Conservation (phyloP, 1,139 yeast species). For the Debaryomycetaceae sp. region DNA sequence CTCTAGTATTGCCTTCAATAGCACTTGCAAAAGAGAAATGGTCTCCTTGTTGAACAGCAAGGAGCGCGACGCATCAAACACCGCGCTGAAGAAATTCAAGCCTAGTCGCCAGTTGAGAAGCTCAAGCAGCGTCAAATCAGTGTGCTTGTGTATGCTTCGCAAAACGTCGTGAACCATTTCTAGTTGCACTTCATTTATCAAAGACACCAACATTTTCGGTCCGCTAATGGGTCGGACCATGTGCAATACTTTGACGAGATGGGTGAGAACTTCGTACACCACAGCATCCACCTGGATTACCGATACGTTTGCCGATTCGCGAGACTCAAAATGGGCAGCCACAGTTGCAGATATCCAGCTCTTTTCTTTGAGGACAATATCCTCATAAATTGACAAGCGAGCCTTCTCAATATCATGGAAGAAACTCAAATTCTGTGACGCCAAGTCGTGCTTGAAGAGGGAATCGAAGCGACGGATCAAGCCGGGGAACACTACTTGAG, state of each 20-base stretch:
- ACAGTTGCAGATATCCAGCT: slow-evolving; percentile 21
- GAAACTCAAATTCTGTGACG: slow-evolving; percentile 28
- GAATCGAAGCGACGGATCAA: slow-evolving; percentile 24
- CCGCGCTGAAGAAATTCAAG: slow-evolving; percentile 28
- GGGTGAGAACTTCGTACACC: slow-evolving; percentile 28
- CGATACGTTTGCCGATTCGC: slow-evolving; percentile 2
- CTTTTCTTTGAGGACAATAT: slow-evolving; percentile 29
- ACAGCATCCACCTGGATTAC: slow-evolving; percentile 26
- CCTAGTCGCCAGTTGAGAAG: slow-evolving; percentile 24
- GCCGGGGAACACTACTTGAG: slow-evolving; percentile 22
- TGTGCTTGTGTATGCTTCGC: slow-evolving; percentile 16
- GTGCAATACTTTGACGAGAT: slow-evolving; percentile 32
- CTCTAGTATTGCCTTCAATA: slow-evolving; percentile 22
- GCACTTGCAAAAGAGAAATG: slow-evolving; percentile 24
- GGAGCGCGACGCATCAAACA: slow-evolving; percentile 27
- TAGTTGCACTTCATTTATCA: slow-evolving; percentile 30
- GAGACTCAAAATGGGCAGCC: slow-evolving; percentile 15
- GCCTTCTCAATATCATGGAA: slow-evolving; percentile 37
- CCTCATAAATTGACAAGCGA: slow-evolving; percentile 30
- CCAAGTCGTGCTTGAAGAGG: slow-evolving; percentile 26
- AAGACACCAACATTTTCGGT: slow-evolving; percentile 22
- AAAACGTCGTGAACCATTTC: slow-evolving; percentile 24
- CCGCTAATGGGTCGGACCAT: slow-evolving; percentile 34
- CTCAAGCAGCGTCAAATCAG: slow-evolving; percentile 10
- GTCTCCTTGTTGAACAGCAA: slow-evolving; percentile 27